These are phyloP conservation scores for Pseudovirgaria hyperparasitica DNA, from an alignment of 2,329 filamentous ascomycete genomes.

Conservation along the genomic window DNA sequence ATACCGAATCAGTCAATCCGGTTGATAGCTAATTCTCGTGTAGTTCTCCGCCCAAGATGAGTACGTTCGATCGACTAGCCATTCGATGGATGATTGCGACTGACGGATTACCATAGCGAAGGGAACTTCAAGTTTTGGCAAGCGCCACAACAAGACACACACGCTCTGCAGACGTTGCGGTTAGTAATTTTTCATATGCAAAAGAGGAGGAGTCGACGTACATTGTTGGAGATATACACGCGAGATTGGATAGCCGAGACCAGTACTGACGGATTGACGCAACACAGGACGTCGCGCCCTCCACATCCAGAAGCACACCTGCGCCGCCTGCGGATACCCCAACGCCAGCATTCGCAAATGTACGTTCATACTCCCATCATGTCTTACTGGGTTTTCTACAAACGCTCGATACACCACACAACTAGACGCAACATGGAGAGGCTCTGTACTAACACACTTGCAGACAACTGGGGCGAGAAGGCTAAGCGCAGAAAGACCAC, in stretches of 20 bases:
- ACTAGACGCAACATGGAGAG: too few species aligned
- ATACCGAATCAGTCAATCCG: too few species aligned
- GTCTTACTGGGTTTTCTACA: too few species aligned
- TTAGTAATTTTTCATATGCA: constrained; percentile 41
- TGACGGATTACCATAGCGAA: constrained; percentile 45
- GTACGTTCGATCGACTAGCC: constrained; percentile 31
- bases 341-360: constrained; percentile 96
- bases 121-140: constrained; percentile 60
- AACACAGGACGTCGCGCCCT: constrained; percentile 77
- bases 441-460: constrained; percentile 19
- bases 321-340: constrained; percentile 91
- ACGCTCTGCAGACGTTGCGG: constrained; percentile 96
- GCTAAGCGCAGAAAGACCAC: constrained; percentile 99
- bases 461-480: constrained; percentile 99
- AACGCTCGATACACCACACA: too few species aligned
- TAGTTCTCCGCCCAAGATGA: constrained; percentile 44
- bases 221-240: constrained; percentile 2
- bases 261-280: constrained; percentile 18
- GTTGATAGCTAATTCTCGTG: constrained; percentile 11
- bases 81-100: constrained; percentile 19
- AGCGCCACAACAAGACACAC: constrained; percentile 97
- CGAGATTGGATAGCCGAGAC: constrained; percentile 8
- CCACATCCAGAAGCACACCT: constrained; percentile 99
- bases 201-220: constrained; percentile 4
- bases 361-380: constrained; percentile 49